Evolutionary conservation across 768 basidiomycete species (phyloP).

Genomic region (Leucogyrophana mollusca): DNA sequence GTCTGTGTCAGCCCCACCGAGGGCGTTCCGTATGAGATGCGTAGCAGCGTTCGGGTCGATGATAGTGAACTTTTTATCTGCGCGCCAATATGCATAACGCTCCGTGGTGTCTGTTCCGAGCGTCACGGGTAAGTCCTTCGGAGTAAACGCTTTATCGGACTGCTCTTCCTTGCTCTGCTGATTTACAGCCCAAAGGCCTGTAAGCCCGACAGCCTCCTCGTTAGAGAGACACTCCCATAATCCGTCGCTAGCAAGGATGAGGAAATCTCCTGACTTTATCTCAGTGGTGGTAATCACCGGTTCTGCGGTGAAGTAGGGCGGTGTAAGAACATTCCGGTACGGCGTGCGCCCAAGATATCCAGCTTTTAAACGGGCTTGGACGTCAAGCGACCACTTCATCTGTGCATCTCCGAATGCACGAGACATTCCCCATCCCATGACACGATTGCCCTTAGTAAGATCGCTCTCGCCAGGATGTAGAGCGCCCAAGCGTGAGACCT

Average conservation of each 20-base stretch:
- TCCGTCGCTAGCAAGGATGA: constrained; percentile 53
- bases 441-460: constrained; percentile 32
- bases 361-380: constrained; percentile 34
- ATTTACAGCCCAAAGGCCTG: constrained; percentile 45
- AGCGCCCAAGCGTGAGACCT: constrained; percentile 28
- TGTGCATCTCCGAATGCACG: constrained; percentile 45
- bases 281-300: constrained; percentile 47
- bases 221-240: constrained; percentile 54
- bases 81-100: constrained; percentile 35
- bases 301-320: constrained; percentile 51
- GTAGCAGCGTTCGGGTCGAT: constrained; percentile 44
- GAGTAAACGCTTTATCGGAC: not conserved
- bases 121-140: constrained; percentile 31
- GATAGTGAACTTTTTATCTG: constrained; percentile 39
- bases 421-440: constrained; percentile 38
- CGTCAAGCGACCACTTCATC: constrained; percentile 40
- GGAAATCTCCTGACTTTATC: constrained; percentile 47
- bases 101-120: constrained; percentile 28
- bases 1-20: constrained; percentile 50
- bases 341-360: constrained; percentile 35
- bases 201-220: constrained; percentile 54
- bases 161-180: constrained; percentile 1
- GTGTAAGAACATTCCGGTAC: constrained; percentile 36
- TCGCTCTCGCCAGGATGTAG: constrained; percentile 29
- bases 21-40: constrained; percentile 53